A percentile compares a stretch with the other conserved stretches of the same genome.
phyloP scores from a whole-genome alignment of 345 rosid genomes.

The Kandelia obovata region DNA sequence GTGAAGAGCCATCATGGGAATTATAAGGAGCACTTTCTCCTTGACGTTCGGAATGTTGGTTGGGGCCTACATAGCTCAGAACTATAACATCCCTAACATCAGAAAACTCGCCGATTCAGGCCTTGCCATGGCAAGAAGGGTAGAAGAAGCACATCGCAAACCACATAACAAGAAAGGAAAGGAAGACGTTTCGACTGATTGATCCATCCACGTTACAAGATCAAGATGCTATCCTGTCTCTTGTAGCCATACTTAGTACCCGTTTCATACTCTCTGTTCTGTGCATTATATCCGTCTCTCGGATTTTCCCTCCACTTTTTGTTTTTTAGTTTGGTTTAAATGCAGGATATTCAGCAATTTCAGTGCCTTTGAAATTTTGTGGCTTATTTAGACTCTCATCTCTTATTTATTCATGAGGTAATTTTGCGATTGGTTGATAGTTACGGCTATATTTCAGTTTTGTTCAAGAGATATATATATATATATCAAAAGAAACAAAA shows the following conservation, averaged over 20 bases:
- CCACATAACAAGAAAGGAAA: slow-evolving; percentile 19
- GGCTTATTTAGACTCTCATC: too few relatives aligned
- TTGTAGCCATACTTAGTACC: not conserved
- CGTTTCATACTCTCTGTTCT: not conserved
- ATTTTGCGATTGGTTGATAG: too few relatives aligned
- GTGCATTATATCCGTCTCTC: not conserved
- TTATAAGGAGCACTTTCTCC: slow-evolving; percentile 6
- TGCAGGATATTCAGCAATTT: too few relatives aligned
- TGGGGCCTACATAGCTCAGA: slow-evolving; percentile 43
- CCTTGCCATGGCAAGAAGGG: slow-evolving; percentile 33
- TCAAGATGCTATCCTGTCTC: not conserved
- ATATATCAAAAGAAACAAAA: too few relatives aligned
- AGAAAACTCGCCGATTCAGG: slow-evolving; percentile 28
- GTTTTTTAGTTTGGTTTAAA: too few relatives aligned
- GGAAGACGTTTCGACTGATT: not conserved
- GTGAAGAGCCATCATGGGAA: slow-evolving; percentile 3
- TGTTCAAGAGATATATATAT: too few relatives aligned
- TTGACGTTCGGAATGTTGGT: slow-evolving; percentile 5
- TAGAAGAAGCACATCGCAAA: slow-evolving; percentile 43
- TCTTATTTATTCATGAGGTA: too few relatives aligned
- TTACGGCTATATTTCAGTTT: too few relatives aligned
- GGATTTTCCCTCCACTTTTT: too few relatives aligned
- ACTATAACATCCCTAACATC: slow-evolving; percentile 41
- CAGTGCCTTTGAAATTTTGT: too few relatives aligned
- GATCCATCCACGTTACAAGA: not conserved